Base-by-base conservation (phyloP, 441 rosid species). In the Populus hybrid region DNA sequence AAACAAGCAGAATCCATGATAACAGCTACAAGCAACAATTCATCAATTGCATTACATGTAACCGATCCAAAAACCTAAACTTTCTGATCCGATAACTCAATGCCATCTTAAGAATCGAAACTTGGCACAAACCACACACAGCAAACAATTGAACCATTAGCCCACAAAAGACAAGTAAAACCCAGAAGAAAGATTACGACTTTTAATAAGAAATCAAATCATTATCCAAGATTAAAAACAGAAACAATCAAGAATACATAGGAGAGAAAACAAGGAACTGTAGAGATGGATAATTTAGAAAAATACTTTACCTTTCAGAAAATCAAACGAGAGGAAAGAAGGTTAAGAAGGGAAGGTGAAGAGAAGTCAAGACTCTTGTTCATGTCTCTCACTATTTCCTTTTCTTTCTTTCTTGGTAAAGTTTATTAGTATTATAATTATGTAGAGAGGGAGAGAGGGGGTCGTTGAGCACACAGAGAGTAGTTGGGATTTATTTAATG, bases 301-400 rank as follows among this genome's bases (percentile, higher is more conserved):
- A 71, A 28, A 50, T 69, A 57, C n/a, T 42, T 67, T 30, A 81
- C 86, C 84, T 84, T 79, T 84, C 35, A 81, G 83, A 68, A 42
- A 72, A 76, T 50, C 36, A 63, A 61, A 63, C 36, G 50, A 66
- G 79, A 42, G 69, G 67, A 66, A 24, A 76, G 38, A n/a, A n/a
- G 68, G n/a, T 28, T 28, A 64, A 68, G 71, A 46, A 72, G 28
- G 78, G 54, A 68, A 16, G 73, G 38, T 12, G 73, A 70, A 54
- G 36, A 67, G 64, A 63, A 64, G 77, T 73, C 72, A 70, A 71
- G 76, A 69, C 64, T 65, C 54, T 36, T 75, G 73, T 74, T 32
- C 80, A 79, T 65, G 70, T 50, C 73, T 40, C 63, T 42, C 8
- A 23, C n/a, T 30, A 36, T 35, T 46, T 24, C 5, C n/a, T 34